Base-by-base conservation (phyloP, 1,284 basidiomycete genomes). In the Microbotryum silenes-acaulis region DNA sequence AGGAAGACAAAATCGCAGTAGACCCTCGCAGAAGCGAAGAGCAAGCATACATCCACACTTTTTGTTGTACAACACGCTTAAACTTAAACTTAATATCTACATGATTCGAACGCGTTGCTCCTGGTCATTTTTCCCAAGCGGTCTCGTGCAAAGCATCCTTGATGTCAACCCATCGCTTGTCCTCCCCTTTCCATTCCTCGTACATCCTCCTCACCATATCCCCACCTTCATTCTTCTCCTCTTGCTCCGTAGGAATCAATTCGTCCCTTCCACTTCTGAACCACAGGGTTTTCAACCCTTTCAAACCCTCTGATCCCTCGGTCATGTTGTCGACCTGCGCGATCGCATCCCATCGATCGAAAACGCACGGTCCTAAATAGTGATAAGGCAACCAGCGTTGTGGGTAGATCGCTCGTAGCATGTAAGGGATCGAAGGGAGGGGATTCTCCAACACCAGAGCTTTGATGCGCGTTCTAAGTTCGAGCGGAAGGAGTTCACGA, bases 371-470 rank as follows among this genome's bases (percentile, higher is more conserved):
- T 3, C 76, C 76, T 44, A 82, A 76, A 64, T 80, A 78, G 44
- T 76, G 79, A 62, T 82, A 82, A 0, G 80, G 81, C 7, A 81
- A 63, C 80, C 80, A 81, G 31, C 70, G 71, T 55, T 79, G 76
- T 0, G 81, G 79, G 63, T 82, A 82, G 5, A 82, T 70, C 6
- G 79, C 77, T 23, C 73, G 70, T 4, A 82, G 75, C 81, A 82
- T 82, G 23, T 70, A 77, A 0, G 79, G 78, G n/a, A 81, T 77
- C 7, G 79, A 80, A 0, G 78, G 70, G 63, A 82, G 79, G 0
- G 81, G 78, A 67, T 82, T 82, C 68, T 82, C 81, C 12, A 82
- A 72, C 4, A 82, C 72, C 8, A 81, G 65, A 1, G 78, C 80
- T 18, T 47, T 37, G 33, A 33, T 16, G 6, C 18, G 29, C 1